Base-by-base conservation (phyloP, 2,329 filamentous ascomycete genomes). In the Aspergillus ibericus region DNA sequence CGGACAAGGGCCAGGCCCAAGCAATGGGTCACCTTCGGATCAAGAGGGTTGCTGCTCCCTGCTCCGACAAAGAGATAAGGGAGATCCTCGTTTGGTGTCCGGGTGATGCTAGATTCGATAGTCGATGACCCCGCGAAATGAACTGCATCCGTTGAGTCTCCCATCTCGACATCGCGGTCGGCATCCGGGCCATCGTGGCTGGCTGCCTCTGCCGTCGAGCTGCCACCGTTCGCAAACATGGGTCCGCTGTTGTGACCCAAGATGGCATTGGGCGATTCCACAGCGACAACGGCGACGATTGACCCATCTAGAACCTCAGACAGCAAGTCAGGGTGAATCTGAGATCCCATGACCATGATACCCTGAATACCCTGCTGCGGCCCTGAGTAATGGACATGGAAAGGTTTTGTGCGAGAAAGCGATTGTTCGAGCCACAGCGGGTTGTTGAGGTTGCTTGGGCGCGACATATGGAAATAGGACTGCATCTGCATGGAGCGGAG, bases 401-500 rank as follows among this genome's bases (percentile, higher is more conserved):
- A 81, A 0, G 83, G 81, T 9, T 73, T 71, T 18, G 74, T 70
- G 10, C 71, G 70, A 7, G 77, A 78, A 8, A 87, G 72, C 0
- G 83, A 77, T 4, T 72, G 72, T 4, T 75, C 65, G 22, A 73
- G 72, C 82, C 83, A 87, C 4, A 72, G 65, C 2, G 75, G 69
- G 36, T 68, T 70, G 29, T 58, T 64, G 20, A 69, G 44, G 38
- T 66, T 65, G 32, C 55, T 59, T 8, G 70, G 67, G 38, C 70
- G 69, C 16, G 70, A 69, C 66, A 72, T 65, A 66, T 87, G 85
- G 68, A 87, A 87, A 66, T 87, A 87, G 1, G 84, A 84, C 61
- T 86, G 80, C 61, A 81, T 83, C 61, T 86, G 83, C 83, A 87
- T 86, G 18, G 78, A 76, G 47, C 82, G 76, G 6, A 83, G 67